Conservation (phyloP, 495 filamentous ascomycete species). For the Daldinia grandis region DNA sequence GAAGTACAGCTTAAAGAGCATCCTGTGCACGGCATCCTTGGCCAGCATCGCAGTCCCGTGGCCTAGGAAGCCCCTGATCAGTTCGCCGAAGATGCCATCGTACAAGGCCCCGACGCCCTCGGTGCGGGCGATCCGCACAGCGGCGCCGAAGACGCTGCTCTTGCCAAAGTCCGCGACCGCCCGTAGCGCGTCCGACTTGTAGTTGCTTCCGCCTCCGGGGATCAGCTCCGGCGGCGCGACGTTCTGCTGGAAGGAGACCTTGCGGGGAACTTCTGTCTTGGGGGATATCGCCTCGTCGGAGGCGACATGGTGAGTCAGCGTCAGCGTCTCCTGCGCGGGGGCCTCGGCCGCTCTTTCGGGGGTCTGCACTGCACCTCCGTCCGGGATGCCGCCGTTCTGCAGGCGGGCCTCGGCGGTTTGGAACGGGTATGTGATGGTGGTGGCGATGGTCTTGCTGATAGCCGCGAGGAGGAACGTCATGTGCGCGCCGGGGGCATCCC, state of each 20-base stretch:
- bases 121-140: slow-evolving; percentile 67
- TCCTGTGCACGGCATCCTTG: slow-evolving; percentile 81
- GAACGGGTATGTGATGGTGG: slow-evolving; percentile 84
- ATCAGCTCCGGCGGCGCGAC: slow-evolving; percentile 21
- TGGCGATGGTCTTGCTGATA: slow-evolving; percentile 80
- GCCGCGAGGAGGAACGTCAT: slow-evolving; percentile 76
- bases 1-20: slow-evolving; percentile 75
- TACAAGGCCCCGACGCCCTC: slow-evolving; percentile 80
- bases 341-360: not conserved
- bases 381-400: slow-evolving; percentile 55
- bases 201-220: slow-evolving; percentile 24
- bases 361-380: slow-evolving; percentile 17
- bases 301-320: slow-evolving; percentile 2
- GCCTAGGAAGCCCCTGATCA: slow-evolving; percentile 84
- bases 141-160: slow-evolving; percentile 68
- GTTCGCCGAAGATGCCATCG: slow-evolving; percentile 76
- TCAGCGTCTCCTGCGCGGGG: not conserved
- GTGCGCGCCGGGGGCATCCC: slow-evolving; percentile 59
- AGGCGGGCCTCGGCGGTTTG: slow-evolving; percentile 81
- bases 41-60: slow-evolving; percentile 91
- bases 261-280: slow-evolving; percentile 1
- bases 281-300: not conserved
- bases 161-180: slow-evolving; percentile 33
- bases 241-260: not conserved
- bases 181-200: slow-evolving; percentile 18